These are phyloP conservation scores for Pinus taeda DNA, from an alignment of 75 land plant species.

Conservation along the genomic window DNA sequence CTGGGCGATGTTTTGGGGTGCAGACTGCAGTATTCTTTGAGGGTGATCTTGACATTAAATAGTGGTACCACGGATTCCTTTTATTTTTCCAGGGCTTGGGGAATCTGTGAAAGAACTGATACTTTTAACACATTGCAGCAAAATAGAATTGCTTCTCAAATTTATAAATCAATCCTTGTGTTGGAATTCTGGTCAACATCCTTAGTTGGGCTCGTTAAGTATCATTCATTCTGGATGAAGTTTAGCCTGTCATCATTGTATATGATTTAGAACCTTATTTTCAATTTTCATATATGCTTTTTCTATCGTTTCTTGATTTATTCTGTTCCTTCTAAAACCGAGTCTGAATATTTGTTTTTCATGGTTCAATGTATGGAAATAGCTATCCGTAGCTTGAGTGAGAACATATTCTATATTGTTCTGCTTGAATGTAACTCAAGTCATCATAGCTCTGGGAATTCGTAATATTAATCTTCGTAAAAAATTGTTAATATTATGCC, in stretches of 20 bases:
- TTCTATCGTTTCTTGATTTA: background rate
- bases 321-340: background rate
- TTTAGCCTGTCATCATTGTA: background rate
- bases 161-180: background rate
- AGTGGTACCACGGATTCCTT: conserved; percentile 3
- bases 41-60: background rate
- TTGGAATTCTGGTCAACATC: background rate
- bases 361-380: background rate
- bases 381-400: background rate
- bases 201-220: background rate
- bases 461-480: background rate
- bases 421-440: background rate
- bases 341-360: background rate
- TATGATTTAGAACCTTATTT: background rate
- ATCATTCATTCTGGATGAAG: background rate
- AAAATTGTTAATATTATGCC: background rate
- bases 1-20: conserved; percentile 4
- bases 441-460: background rate
- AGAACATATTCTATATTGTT: background rate
- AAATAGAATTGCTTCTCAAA: conserved; percentile 1
- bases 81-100: conserved; percentile 6
- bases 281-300: background rate
- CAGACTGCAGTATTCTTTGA: background rate
- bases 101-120: conserved; percentile 8
- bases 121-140: background rate